A percentile compares a stretch with the other conserved stretches of the same genome.
Conservation (phyloP, 805 yeast genomes). For the Monosporozyma siamensis region DNA sequence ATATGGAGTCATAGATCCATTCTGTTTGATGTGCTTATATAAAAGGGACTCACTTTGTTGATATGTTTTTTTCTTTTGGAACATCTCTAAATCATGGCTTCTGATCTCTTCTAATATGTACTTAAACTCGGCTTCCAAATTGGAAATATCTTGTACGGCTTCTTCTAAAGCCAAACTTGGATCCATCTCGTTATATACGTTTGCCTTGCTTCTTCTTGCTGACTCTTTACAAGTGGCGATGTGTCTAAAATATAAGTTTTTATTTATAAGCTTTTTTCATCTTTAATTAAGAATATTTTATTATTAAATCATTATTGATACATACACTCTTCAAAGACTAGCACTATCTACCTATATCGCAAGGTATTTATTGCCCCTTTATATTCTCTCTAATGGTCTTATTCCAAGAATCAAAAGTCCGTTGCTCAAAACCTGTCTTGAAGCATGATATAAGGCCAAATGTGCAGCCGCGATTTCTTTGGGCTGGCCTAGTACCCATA, state of each 20-base stretch:
- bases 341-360: too few relatives aligned
- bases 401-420: constrained; percentile 87
- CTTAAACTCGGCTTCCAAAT: constrained; percentile 79
- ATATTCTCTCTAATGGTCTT: constrained; percentile 99
- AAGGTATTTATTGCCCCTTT: constrained; percentile 22
- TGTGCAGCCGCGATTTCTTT: constrained; percentile 81
- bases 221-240: not conserved
- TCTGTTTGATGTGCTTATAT: constrained; percentile 71
- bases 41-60: constrained; percentile 68
- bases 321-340: too few relatives aligned
- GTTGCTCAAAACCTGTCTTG: constrained; percentile 78
- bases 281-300: too few relatives aligned
- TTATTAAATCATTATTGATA: too few relatives aligned
- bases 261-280: too few relatives aligned
- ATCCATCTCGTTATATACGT: constrained; percentile 47
- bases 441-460: constrained; percentile 81
- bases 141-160: constrained; percentile 63
- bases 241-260: too few relatives aligned
- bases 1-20: constrained; percentile 71
- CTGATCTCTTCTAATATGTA: constrained; percentile 72
- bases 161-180: constrained; percentile 78
- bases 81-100: constrained; percentile 53
- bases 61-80: constrained; percentile 57
- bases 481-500: constrained; percentile 96
- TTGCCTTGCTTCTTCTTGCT: not conserved